phyloP scores from a whole-genome alignment of 129 eudicot genomes.

The Apium graveolens region DNA sequence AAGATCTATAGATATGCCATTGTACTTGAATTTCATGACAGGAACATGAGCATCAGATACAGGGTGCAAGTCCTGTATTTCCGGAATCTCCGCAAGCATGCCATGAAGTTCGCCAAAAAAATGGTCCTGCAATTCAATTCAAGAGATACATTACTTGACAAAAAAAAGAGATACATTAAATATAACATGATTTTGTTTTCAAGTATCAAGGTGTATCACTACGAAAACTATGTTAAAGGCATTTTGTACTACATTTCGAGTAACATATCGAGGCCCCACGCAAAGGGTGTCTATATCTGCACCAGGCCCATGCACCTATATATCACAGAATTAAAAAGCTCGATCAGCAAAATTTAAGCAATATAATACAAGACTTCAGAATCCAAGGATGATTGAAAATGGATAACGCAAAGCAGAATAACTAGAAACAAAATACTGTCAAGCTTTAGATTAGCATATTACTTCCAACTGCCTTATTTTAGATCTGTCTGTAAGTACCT shows the following conservation, averaged over 20 bases:
- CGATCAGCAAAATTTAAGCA: not conserved
- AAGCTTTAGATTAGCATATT: not conserved
- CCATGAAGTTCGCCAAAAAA: conserved; percentile 13
- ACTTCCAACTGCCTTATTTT: too few relatives aligned
- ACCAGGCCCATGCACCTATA: conserved; percentile 98
- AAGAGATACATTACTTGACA: not conserved
- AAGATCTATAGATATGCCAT: conserved; percentile 52
- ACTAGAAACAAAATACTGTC: not conserved
- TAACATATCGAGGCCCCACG: conserved; percentile 86
- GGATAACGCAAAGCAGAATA: not conserved
- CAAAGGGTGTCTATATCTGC: conserved; percentile 96
- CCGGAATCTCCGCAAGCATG: conserved; percentile 17
- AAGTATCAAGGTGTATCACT: not conserved
- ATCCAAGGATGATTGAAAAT: not conserved
- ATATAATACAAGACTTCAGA: not conserved
- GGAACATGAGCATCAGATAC: conserved; percentile 19
- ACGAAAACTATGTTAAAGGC: not conserved
- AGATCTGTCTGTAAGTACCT: not conserved
- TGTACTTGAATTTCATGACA: conserved; percentile 33
- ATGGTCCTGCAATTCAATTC: conserved; percentile 4
- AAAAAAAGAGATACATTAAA: not conserved
- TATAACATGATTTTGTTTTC: not conserved
- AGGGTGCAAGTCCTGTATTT: conserved; percentile 12
- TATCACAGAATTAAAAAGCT: not conserved
- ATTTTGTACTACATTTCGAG: conserved; percentile 44